phyloP scores from a whole-genome alignment of 805 yeast species.

The Tetrapisispora taiwanensis region DNA sequence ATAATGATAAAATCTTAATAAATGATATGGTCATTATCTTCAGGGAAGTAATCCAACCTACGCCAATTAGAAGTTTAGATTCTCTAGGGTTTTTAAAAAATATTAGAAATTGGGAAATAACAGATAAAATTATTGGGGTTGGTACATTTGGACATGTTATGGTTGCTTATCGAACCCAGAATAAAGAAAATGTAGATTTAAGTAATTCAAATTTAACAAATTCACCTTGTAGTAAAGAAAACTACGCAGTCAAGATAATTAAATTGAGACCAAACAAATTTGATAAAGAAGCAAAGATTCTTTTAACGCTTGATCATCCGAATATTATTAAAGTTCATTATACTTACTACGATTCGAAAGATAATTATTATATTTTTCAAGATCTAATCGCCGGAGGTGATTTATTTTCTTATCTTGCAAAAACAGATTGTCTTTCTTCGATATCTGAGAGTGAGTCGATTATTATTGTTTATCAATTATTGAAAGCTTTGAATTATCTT shows the following conservation, averaged over 20 bases:
- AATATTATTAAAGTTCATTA: slow-evolving; percentile 40
- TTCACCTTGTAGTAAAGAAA: slow-evolving; percentile 1
- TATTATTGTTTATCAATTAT: slow-evolving; percentile 44
- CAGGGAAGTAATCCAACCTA: slow-evolving; percentile 3
- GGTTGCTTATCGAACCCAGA: slow-evolving; percentile 7
- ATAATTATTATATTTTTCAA: slow-evolving; percentile 36
- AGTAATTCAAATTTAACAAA: not conserved
- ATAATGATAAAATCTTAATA: slow-evolving; percentile 32
- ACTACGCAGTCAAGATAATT: slow-evolving; percentile 44
- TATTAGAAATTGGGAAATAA: slow-evolving; percentile 34
- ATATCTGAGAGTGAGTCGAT: slow-evolving; percentile 47
- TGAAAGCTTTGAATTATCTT: slow-evolving; percentile 45
- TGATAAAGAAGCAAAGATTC: slow-evolving; percentile 37
- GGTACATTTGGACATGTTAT: slow-evolving; percentile 52
- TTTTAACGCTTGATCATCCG: slow-evolving; percentile 35
- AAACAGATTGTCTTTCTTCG: slow-evolving; percentile 32
- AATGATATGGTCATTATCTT: slow-evolving; percentile 25
- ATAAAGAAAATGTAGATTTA: not conserved
- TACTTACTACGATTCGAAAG: slow-evolving; percentile 19
- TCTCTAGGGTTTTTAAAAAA: slow-evolving; percentile 14
- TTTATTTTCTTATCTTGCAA: slow-evolving; percentile 43
- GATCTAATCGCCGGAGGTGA: slow-evolving; percentile 50
- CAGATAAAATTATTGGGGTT: slow-evolving; percentile 36
- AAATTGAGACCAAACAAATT: slow-evolving; percentile 22
- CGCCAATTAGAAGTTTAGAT: slow-evolving; percentile 7